Percentiles rank a stretch among this genome's conserved stretches.
Conservation (phyloP, 495 filamentous ascomycete species). For the Aspergillus cristatus region DNA sequence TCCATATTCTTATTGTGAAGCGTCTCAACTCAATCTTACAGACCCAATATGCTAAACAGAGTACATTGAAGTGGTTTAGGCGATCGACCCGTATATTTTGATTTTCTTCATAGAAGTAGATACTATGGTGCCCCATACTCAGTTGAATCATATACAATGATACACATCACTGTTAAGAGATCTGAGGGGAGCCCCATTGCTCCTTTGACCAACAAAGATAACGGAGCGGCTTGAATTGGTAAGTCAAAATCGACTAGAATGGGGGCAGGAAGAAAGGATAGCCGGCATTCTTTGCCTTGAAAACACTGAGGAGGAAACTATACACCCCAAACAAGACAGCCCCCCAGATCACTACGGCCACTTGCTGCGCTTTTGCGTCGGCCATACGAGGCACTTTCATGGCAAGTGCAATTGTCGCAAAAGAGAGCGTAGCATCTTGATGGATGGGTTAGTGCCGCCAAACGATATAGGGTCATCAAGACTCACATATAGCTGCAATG, state of each 20-base stretch:
- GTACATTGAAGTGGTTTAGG: too few relatives aligned
- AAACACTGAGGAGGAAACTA: slow-evolving; percentile 88
- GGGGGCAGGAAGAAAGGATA: slow-evolving; percentile 94
- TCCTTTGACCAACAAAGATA: too few relatives aligned
- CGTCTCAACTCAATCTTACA: too few relatives aligned
- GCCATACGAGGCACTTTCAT: slow-evolving; percentile 83
- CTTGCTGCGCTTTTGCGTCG: slow-evolving; percentile 67
- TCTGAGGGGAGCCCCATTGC: too few relatives aligned
- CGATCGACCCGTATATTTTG: too few relatives aligned
- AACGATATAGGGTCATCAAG: background rate
- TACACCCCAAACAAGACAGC: slow-evolving; percentile 72
- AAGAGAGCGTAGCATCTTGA: slow-evolving; percentile 84
- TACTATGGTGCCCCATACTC: too few relatives aligned
- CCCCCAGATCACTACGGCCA: slow-evolving; percentile 77
- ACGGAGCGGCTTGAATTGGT: background rate
- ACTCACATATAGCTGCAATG: slow-evolving; percentile 89
- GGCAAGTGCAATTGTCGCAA: slow-evolving; percentile 80
- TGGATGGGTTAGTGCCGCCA: slow-evolving; percentile 6
- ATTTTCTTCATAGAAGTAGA: too few relatives aligned
- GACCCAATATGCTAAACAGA: too few relatives aligned
- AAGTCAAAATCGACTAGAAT: slow-evolving; percentile 41
- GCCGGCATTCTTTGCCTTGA: slow-evolving; percentile 87
- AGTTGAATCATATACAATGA: too few relatives aligned
- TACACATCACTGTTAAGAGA: too few relatives aligned
- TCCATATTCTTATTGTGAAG: too few relatives aligned